A percentile compares a stretch with the other conserved stretches of the same genome.
phyloP scores from a whole-genome alignment of 495 filamentous ascomycete genomes.

The Tuber indicum region DNA sequence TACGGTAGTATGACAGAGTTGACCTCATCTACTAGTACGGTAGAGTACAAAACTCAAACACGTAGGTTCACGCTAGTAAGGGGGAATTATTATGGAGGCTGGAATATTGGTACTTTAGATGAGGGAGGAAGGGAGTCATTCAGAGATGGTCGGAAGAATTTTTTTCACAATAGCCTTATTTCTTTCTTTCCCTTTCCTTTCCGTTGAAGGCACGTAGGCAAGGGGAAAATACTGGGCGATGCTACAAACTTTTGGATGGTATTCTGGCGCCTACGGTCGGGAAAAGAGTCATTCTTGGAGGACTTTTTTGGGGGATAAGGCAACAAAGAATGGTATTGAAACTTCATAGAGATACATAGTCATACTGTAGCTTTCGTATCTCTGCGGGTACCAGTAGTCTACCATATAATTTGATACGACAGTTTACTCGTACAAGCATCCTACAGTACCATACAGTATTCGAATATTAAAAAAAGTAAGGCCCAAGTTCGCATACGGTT shows the following conservation, averaged over 20 bases:
- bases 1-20: background rate
- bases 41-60: background rate
- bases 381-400: background rate
- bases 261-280: slow-evolving; percentile 3
- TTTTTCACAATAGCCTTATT: background rate
- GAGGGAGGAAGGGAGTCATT: background rate
- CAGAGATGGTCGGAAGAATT: background rate
- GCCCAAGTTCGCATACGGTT: background rate
- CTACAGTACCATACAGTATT: no score
- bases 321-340: slow-evolving; percentile 3
- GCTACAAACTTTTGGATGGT: background rate
- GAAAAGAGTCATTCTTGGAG: slow-evolving; percentile 4
- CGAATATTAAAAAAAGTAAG: background rate
- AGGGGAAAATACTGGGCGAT: background rate
- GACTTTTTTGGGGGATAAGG: background rate
- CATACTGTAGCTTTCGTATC: background rate
- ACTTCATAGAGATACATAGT: background rate
- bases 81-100: background rate
- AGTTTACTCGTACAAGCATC: no score
- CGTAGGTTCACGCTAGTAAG: background rate
- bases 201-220: background rate
- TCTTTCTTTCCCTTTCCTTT: background rate
- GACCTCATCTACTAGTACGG: background rate
- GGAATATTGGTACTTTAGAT: background rate
- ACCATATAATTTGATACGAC: background rate